A percentile compares a stretch with the other conserved stretches of the same genome.
These are phyloP conservation scores for Leishmania tropica DNA, from an alignment of 208 protist genomes.

Conservation along the genomic window DNA sequence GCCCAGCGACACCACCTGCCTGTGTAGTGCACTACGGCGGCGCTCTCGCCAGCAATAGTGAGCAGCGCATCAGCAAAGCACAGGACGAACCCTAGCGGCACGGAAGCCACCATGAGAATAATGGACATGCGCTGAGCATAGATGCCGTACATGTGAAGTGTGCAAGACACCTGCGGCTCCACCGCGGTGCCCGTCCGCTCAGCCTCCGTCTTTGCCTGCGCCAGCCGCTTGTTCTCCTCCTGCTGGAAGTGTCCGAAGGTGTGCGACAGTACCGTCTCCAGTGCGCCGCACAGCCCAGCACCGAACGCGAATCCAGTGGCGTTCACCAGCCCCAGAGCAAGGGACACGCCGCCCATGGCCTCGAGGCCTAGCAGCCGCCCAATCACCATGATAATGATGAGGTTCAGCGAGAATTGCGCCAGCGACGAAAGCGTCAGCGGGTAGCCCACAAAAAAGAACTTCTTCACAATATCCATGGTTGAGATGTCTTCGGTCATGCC, in stretches of 20 bases:
- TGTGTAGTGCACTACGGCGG: conserved; percentile 64
- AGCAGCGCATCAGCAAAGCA: conserved; percentile 64
- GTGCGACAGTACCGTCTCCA: conserved; percentile 88
- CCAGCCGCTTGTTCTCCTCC: conserved; percentile 39
- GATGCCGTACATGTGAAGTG: conserved; percentile 79
- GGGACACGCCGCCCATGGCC: conserved; percentile 69
- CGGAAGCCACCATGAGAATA: conserved; percentile 66
- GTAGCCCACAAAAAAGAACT: conserved; percentile 69
- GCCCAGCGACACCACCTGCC: conserved; percentile 70
- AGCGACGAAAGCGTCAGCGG: conserved; percentile 75
- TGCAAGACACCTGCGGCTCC: conserved; percentile 9
- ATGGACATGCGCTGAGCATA: conserved; percentile 84
- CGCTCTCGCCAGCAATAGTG: conserved; percentile 41
- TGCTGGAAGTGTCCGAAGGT: conserved; percentile 60
- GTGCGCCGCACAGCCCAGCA: conserved; percentile 78
- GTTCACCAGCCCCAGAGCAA: conserved; percentile 81
- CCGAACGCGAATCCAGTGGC: conserved; percentile 88
- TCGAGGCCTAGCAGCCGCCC: conserved; percentile 60
- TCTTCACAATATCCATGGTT: conserved; percentile 43
- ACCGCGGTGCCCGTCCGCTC: conserved; percentile 11
- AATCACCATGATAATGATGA: conserved; percentile 66
- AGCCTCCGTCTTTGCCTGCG: conserved; percentile 8
- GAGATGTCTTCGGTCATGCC: conserved; percentile 34
- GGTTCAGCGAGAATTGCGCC: conserved; percentile 79
- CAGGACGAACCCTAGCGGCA: conserved; percentile 75